phyloP scores from a whole-genome alignment of 2,329 filamentous ascomycete genomes.

The Neofusicoccum sp. region DNA sequence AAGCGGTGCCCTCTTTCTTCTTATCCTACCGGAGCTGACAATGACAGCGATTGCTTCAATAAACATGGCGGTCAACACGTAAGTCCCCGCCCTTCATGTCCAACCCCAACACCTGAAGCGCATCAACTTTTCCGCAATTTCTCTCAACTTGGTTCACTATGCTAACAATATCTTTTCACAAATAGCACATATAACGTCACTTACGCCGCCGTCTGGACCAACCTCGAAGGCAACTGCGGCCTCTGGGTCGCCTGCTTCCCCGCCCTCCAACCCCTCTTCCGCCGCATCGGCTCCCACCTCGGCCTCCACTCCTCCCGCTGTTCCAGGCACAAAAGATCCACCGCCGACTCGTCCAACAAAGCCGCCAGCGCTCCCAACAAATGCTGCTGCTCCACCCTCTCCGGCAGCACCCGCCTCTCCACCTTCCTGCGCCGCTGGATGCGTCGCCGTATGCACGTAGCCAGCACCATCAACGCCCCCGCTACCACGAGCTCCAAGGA shows the following conservation, averaged over 20 bases:
- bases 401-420: background rate
- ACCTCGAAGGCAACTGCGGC: conserved; percentile 47
- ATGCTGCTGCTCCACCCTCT: background rate
- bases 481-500: background rate
- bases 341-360: background rate
- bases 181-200: conserved; percentile 40
- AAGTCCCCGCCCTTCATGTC: background rate
- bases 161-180: background rate
- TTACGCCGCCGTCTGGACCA: conserved; percentile 43
- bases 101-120: background rate
- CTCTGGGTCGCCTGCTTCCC: conserved; percentile 49
- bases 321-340: background rate
- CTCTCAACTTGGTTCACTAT: background rate
- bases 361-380: background rate
- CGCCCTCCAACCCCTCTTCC: conserved; percentile 43
- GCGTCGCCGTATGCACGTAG: background rate
- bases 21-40: background rate
- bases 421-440: background rate
- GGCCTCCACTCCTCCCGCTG: conserved; percentile 23
- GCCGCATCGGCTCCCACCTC: conserved; percentile 34
- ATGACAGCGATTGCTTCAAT: conserved; percentile 31
- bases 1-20: background rate
- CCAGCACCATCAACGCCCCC: background rate
- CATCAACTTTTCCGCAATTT: too few species aligned
- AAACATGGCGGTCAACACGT: conserved; percentile 30